phyloP scores from a whole-genome alignment of 257 asterid species.

The Fraxinus excelsior region DNA sequence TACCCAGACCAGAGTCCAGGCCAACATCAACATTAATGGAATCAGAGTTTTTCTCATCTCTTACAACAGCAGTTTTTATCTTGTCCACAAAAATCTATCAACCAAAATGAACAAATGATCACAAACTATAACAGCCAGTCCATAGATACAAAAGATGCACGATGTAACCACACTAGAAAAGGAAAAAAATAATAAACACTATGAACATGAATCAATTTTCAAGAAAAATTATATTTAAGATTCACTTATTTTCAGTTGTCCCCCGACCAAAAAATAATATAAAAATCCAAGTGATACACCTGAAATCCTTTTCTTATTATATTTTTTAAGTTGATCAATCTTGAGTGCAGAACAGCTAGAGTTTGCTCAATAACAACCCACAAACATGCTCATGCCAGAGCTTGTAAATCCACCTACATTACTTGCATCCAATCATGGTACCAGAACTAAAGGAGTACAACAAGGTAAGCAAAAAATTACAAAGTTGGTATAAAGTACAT shows the following conservation, averaged over 20 bases:
- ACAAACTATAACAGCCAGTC: conserved; percentile 6
- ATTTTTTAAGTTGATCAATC: background rate
- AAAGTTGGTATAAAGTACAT: background rate
- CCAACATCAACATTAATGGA: conserved; percentile 45
- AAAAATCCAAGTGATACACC: background rate
- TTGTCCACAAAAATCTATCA: conserved; percentile 68
- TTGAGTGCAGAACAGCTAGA: background rate
- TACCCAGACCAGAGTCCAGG: conserved; percentile 81
- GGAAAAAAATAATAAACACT: background rate
- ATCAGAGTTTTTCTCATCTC: conserved; percentile 45
- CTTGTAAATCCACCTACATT: background rate
- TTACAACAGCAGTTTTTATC: conserved; percentile 50
- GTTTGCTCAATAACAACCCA: background rate
- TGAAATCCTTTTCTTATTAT: background rate
- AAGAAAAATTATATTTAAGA: background rate
- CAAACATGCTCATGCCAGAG: background rate
- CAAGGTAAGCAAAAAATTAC: background rate
- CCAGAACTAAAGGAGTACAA: background rate
- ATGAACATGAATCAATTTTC: background rate
- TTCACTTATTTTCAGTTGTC: background rate
- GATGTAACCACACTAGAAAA: background rate
- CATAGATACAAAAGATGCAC: background rate
- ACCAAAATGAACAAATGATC: conserved; percentile 7
- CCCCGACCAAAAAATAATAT: background rate
- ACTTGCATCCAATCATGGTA: background rate